Base-by-base conservation (phyloP, 2,329 filamentous ascomycete genomes). In the Pseudopithomyces maydicus region DNA sequence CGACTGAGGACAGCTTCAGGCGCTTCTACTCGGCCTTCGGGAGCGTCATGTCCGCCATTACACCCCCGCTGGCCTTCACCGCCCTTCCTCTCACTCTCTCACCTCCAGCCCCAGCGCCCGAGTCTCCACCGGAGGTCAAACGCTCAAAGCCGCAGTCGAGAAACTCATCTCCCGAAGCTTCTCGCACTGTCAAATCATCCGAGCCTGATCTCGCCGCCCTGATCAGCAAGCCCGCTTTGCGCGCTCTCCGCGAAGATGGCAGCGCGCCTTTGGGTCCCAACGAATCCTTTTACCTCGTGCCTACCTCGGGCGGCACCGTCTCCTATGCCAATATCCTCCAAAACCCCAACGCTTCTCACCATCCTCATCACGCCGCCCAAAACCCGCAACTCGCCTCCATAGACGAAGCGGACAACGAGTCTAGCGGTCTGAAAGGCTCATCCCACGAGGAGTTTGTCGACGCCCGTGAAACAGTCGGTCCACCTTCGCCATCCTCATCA, bases 1-100 rank as follows among this genome's bases (percentile, higher is more conserved):
- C 69, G 0, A 62, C 77, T 1, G 91, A 96, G 32, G 92, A 94
- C 55, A 89, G 91, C 6, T 99, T 97, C 72, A 86, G 91, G 6
- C 87, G 88, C 52, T 99, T 98, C 78, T 99, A 98, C 77, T 93
- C 85, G 56, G 92, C 92, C 1, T 97, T 97, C 69, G 92, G 93
- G 54, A 91, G 85, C 52, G 85, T 97, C 46, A 91, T 98, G 70
- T 95, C 92, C 59, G 90, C 89, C 66, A 85, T 98, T 12, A 96
- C 94, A 0, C 92, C 93, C 0, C 93, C 93, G 1, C 81, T 99
- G 29, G 94, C 93, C 3, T 99, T 97, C 78, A 92, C 95, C 4
- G 94, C 94, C 1, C 84, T 99, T 8, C 95, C 95, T 0, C 82
- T 99, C 3, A 77, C 67, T 39, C 70, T 71, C 4, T 52, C 70